Conservation (phyloP, 2,329 filamentous ascomycete species). For the Talaromyces sp. region DNA sequence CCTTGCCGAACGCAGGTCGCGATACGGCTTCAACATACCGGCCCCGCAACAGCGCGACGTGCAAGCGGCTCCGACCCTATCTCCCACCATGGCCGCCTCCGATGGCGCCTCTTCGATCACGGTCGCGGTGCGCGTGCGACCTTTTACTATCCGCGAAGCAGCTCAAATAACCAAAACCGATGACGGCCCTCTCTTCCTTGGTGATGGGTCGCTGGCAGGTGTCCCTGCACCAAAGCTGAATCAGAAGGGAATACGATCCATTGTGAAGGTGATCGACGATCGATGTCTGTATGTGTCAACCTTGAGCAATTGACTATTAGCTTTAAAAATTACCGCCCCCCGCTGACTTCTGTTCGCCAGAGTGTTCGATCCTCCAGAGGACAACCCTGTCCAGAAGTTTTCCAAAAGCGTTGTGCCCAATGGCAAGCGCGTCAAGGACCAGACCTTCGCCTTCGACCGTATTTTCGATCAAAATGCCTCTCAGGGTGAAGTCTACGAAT, state of each 20-base stretch:
- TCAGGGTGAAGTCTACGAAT: conserved; percentile 92
- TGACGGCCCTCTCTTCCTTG: conserved; percentile 88
- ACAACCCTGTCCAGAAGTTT: conserved; percentile 87
- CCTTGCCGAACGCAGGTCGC: conserved; percentile 22
- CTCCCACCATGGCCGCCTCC: conserved; percentile 42
- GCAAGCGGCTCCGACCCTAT: conserved; percentile 19
- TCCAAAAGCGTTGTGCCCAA: conserved; percentile 76
- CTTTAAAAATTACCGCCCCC: not conserved
- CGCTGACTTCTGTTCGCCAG: conserved; percentile 50
- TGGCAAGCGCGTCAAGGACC: conserved; percentile 93
- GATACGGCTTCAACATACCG: conserved; percentile 23
- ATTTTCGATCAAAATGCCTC: conserved; percentile 95
- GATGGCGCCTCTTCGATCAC: conserved; percentile 54
- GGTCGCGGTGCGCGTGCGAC: conserved; percentile 63
- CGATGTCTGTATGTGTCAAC: conserved; percentile 75
- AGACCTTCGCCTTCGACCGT: conserved; percentile 94
- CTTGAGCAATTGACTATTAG: not conserved
- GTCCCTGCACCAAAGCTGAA: conserved; percentile 81
- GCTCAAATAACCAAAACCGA: conserved; percentile 79
- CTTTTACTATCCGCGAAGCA: conserved; percentile 84
- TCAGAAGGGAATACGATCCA: conserved; percentile 82
- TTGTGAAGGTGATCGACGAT: conserved; percentile 96
- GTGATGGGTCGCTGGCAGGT: conserved; percentile 91
- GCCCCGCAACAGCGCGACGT: conserved; percentile 22
- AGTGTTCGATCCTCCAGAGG: conserved; percentile 95